phyloP scores from a whole-genome alignment of 192 early-diverging fungal genomes.

The Backusella psychrophila region DNA sequence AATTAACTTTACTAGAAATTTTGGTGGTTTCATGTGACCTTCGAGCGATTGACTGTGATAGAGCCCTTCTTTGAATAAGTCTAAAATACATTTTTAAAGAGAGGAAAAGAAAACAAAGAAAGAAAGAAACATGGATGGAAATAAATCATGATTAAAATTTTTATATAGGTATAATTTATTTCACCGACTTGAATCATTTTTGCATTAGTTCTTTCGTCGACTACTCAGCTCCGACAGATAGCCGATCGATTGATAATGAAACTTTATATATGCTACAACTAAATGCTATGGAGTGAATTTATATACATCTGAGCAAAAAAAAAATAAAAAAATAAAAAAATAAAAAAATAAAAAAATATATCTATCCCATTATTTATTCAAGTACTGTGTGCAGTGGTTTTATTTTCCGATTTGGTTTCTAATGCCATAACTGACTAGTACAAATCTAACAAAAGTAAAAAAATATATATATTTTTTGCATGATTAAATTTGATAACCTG shows the following conservation, averaged over 20 bases:
- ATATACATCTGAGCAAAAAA: background rate
- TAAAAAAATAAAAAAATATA: background rate
- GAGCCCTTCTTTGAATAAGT: background rate
- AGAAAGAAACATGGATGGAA: too few relatives aligned
- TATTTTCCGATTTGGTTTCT: background rate
- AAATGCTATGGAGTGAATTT: background rate
- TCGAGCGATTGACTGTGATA: background rate
- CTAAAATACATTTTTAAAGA: conserved; percentile 4
- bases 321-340: too few relatives aligned
- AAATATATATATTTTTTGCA: background rate
- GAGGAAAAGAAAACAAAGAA: background rate
- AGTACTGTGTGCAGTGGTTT: background rate
- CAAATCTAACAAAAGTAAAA: background rate
- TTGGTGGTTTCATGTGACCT: background rate
- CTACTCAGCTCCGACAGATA: background rate
- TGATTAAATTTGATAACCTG: background rate
- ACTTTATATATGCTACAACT: background rate
- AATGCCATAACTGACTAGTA: background rate
- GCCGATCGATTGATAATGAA: background rate
- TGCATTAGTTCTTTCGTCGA: background rate
- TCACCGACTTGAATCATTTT: background rate
- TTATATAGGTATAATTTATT: background rate
- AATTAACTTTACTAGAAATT: conserved; percentile 1
- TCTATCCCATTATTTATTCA: background rate
- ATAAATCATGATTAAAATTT: too few relatives aligned